Evolutionary conservation across 2,329 filamentous ascomycete species (phyloP).

Genomic region (Sarocladium oryzae): DNA sequence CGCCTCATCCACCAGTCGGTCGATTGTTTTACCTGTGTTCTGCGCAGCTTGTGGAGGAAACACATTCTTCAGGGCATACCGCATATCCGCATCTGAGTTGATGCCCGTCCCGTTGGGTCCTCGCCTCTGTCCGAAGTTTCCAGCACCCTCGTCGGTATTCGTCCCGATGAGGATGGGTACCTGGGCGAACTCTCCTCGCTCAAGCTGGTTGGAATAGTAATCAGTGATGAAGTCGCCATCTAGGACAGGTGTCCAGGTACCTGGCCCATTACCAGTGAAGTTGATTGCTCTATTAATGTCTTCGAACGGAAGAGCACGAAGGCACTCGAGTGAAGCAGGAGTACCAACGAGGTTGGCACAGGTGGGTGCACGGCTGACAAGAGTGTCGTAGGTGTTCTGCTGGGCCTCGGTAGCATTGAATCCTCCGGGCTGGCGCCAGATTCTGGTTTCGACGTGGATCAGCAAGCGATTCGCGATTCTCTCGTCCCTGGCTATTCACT

Average conservation of each 20-base stretch:
- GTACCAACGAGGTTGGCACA: slow-evolving; percentile 25
- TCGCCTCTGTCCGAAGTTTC: slow-evolving; percentile 17
- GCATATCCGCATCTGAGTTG: slow-evolving; percentile 20
- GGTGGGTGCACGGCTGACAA: slow-evolving; percentile 16
- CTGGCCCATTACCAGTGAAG: slow-evolving; percentile 20
- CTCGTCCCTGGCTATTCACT: background rate
- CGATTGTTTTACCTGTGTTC: slow-evolving; percentile 16
- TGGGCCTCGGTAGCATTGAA: slow-evolving; percentile 18
- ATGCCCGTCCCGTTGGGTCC: slow-evolving; percentile 14
- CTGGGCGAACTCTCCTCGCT: slow-evolving; percentile 33
- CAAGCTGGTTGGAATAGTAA: slow-evolving; percentile 38
- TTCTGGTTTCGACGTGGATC: background rate
- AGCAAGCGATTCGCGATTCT: too few species aligned
- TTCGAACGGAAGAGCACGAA: slow-evolving; percentile 25
- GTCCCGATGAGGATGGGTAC: slow-evolving; percentile 40
- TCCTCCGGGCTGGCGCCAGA: slow-evolving; percentile 17
- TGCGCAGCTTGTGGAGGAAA: slow-evolving; percentile 11
- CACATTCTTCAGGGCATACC: slow-evolving; percentile 12
- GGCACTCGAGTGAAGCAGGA: slow-evolving; percentile 27
- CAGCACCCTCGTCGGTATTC: slow-evolving; percentile 41
- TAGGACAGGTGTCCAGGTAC: slow-evolving; percentile 36
- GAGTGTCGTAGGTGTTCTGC: slow-evolving; percentile 18
- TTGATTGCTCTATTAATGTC: slow-evolving; percentile 25
- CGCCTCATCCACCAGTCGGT: slow-evolving; percentile 15
- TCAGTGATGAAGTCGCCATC: slow-evolving; percentile 42